These are phyloP conservation scores for Marasmius oreades DNA, from an alignment of 1,284 basidiomycete species.

Conservation along the genomic window DNA sequence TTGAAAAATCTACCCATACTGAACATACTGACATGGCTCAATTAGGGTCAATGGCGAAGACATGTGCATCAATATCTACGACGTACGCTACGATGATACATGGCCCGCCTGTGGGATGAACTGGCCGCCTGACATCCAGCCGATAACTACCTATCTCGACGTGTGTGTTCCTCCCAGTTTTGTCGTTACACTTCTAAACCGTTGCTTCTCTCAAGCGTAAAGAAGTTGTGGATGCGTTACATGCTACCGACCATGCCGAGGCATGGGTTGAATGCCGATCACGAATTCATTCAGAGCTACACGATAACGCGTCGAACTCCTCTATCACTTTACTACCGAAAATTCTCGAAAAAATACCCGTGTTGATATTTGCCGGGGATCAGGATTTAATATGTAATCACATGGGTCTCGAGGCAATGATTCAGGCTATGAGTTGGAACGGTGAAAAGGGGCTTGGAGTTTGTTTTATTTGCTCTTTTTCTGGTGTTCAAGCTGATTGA, in stretches of 20 bases:
- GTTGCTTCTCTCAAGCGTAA: conserved; percentile 44
- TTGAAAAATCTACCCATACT: neutral
- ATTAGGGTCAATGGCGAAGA: conserved; percentile 64
- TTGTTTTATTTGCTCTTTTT: conserved; percentile 27
- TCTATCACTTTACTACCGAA: conserved; percentile 78
- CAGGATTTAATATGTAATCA: conserved; percentile 98
- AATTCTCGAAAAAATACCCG: conserved; percentile 74
- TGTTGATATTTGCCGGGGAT: conserved; percentile 94
- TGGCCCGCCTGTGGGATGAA: conserved; percentile 96
- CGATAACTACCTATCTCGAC: conserved; percentile 77
- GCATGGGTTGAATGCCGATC: conserved; percentile 89
- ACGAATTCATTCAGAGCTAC: conserved; percentile 66
- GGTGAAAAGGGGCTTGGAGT: conserved; percentile 85
- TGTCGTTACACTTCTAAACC: neutral
- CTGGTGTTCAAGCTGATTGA: neutral
- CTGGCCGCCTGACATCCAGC: conserved; percentile 90
- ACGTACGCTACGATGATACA: conserved; percentile 84
- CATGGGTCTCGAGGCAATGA: conserved; percentile 84
- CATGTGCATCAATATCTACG: conserved; percentile 94
- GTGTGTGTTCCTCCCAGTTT: conserved; percentile 42
- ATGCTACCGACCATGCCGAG: conserved; percentile 76
- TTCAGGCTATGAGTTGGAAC: conserved; percentile 82
- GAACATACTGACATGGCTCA: neutral
- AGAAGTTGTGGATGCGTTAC: conserved; percentile 83
- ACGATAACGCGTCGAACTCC: conserved; percentile 56